A percentile compares a stretch with the other conserved stretches of the same genome.
Evolutionary conservation across 169 alveolate species (phyloP).

Genomic region (Eimeria necatrix): DNA sequence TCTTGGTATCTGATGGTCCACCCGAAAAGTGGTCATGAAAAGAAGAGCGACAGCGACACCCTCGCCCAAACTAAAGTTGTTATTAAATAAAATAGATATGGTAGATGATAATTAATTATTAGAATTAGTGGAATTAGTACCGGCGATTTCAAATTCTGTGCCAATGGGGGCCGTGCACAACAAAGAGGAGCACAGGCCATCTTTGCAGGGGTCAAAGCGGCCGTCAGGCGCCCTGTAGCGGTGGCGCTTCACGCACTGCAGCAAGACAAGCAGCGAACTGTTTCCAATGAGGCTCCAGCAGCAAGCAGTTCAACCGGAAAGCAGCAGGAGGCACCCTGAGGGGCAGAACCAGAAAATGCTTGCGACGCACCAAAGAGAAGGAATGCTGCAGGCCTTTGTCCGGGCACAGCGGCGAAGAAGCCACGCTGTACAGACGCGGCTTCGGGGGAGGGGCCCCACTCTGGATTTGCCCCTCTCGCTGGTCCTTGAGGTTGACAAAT

Average conservation of each 20-base stretch:
- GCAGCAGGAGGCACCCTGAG: background rate
- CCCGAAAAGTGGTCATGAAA: no score
- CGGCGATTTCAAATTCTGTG: constrained; percentile 56
- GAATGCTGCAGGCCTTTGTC: constrained; percentile 44
- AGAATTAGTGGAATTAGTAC: background rate
- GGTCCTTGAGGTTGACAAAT: constrained; percentile 54
- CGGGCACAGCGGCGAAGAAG: constrained; percentile 38
- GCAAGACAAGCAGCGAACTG: background rate
- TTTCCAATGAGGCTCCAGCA: background rate
- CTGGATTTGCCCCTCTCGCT: background rate
- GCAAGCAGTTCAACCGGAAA: background rate
- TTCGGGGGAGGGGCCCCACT: background rate
- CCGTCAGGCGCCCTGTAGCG: constrained; percentile 55
- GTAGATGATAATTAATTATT: no score
- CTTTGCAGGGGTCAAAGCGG: constrained; percentile 24
- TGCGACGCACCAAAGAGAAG: constrained; percentile 4
- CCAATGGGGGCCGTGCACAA: constrained; percentile 56
- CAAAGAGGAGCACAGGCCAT: constrained; percentile 62
- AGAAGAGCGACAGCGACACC: no score
- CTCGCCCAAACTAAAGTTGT: no score
- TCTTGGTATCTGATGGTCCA: no score
- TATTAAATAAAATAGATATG: no score
- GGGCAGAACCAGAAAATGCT: background rate
- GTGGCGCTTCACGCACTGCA: constrained; percentile 49
- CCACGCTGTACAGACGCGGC: constrained; percentile 70